Evolutionary conservation across 441 rosid genomes (phyloP).

Genomic region (Viola pubescens): DNA sequence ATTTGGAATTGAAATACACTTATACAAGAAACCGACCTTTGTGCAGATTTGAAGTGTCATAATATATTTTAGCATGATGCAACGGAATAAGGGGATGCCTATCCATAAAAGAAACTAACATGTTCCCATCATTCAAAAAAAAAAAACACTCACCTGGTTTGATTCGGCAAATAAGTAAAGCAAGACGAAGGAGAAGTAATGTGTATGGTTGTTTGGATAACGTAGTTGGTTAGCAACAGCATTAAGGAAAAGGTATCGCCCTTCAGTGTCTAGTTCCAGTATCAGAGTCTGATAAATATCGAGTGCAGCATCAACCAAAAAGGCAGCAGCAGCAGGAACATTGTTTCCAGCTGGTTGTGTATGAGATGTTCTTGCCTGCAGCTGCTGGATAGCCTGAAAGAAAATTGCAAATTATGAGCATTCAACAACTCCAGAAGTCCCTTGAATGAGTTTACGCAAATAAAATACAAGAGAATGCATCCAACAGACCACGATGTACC

Average conservation of each 20-base stretch:
- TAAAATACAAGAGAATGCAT: neutral
- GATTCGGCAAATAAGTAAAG: constrained; percentile 75
- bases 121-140: too few relatives aligned
- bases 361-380: constrained; percentile 69
- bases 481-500: constrained; percentile 31
- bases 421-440: neutral
- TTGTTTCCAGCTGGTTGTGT: constrained; percentile 51
- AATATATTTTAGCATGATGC: too few relatives aligned
- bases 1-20: too few relatives aligned
- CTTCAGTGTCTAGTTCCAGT: constrained; percentile 74
- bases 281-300: constrained; percentile 65
- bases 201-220: constrained; percentile 97
- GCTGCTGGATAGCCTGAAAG: constrained; percentile 65
- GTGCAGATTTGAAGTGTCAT: too few relatives aligned
- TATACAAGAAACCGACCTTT: too few relatives aligned
- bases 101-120: too few relatives aligned
- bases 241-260: constrained; percentile 87
- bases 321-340: constrained; percentile 31
- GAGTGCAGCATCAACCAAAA: constrained; percentile 65
- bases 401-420: neutral
- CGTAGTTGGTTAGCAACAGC: constrained; percentile 97
- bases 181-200: constrained; percentile 88
- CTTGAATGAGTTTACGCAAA: neutral
- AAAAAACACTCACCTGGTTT: constrained; percentile 52
- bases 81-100: too few relatives aligned